Evolutionary conservation across 169 alveolate genomes (phyloP).

Genomic region (Cystoisospora suis): DNA sequence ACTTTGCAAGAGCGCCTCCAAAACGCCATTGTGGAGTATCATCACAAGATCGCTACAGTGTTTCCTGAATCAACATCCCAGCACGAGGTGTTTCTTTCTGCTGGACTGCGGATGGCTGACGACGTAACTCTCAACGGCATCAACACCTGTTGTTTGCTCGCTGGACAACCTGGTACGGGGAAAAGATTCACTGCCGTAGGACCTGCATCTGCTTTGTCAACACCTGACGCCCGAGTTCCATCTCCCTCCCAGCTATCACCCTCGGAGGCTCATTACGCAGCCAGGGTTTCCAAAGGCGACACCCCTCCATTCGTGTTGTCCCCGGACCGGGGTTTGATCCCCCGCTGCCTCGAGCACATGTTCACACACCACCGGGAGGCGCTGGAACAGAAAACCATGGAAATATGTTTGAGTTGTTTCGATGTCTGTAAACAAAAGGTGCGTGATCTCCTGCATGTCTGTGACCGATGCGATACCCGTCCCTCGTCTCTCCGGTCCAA

Average conservation of each 20-base stretch:
- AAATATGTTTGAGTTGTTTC: background rate
- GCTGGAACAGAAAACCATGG: background rate
- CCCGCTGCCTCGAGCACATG: background rate
- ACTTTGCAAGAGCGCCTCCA: background rate
- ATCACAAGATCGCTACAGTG: background rate
- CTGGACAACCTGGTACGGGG: background rate
- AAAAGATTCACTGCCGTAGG: background rate
- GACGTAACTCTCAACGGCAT: background rate
- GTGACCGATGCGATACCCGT: too few relatives aligned
- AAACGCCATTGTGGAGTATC: background rate
- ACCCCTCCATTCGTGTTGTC: too few relatives aligned
- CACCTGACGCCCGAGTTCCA: background rate
- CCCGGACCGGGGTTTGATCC: background rate
- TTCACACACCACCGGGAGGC: background rate
- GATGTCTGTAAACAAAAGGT: background rate
- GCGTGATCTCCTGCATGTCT: background rate
- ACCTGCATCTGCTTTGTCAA: background rate
- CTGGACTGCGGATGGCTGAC: background rate
- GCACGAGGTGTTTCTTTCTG: background rate
- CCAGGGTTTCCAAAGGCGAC: too few relatives aligned
- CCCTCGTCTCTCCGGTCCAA: too few relatives aligned
- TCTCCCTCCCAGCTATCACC: too few relatives aligned
- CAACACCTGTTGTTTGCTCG: background rate
- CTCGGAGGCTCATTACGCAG: too few relatives aligned
- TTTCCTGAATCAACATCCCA: background rate